Evolutionary conservation across 345 rosid species (phyloP).

Genomic region (Eucalyptus globulus): DNA sequence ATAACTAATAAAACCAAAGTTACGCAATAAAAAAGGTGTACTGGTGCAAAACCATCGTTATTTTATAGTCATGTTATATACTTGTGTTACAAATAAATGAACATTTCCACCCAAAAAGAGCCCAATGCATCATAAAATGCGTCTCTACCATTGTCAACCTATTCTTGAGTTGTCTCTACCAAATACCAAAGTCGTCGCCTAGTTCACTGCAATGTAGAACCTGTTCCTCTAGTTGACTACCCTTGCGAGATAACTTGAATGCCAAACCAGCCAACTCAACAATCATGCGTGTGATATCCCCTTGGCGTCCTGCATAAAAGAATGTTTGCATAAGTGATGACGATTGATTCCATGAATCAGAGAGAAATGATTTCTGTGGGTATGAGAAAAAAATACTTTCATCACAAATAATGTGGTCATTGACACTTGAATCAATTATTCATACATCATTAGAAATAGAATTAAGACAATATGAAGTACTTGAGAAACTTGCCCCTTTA

Average conservation of each 20-base stretch:
- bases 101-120: neutral
- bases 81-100: neutral
- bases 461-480: too few relatives aligned
- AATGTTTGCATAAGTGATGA: neutral
- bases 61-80: neutral
- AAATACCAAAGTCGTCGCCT: conserved; percentile 57
- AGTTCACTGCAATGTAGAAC: conserved; percentile 56
- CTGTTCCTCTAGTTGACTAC: conserved; percentile 69
- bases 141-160: neutral
- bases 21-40: neutral
- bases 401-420: too few relatives aligned
- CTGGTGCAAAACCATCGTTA: neutral
- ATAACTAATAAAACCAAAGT: neutral
- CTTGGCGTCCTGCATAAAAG: conserved; percentile 23
- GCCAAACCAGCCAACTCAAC: conserved; percentile 52
- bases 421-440: too few relatives aligned
- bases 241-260: conserved; percentile 50
- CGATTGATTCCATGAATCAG: neutral
- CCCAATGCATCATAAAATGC: too few relatives aligned
- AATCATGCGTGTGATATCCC: conserved; percentile 44
- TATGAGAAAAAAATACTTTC: too few relatives aligned
- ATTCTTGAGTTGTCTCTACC: conserved; percentile 62
- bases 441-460: too few relatives aligned
- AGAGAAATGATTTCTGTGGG: too few relatives aligned
- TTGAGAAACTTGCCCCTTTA: too few relatives aligned